Base-by-base conservation (phyloP, 176 grass and related monocot genomes). In the Oryza punctata region DNA sequence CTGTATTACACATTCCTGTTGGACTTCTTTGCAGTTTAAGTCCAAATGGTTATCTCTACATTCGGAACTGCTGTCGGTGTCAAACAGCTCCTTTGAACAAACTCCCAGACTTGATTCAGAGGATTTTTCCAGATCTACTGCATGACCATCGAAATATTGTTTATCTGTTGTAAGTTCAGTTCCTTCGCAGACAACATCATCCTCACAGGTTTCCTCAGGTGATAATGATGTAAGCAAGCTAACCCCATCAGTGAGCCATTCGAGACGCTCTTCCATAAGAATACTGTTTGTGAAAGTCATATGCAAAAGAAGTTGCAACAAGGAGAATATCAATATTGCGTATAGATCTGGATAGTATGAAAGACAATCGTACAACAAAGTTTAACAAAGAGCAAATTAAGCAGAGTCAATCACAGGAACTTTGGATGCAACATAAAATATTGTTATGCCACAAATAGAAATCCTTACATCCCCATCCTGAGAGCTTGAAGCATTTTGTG, bases 231-330 rank as follows among this genome's bases (percentile, higher is more conserved):
- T 92, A 87, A 99, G 75, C 85, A 96, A 89, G 70, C 86, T 88
- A 75, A 92, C 50, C 44, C 93, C 93, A 79, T 99, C 91, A 19
- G 91, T 96, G 23, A 99, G 91, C 91, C 89, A 90, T 69, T 94
- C 93, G 0, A 99, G 87, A 33, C 96, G 94, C 85, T 99, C 96
- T 92, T 99, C 96, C 80, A 92, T 92, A 69, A 99, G 78, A 82
- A 99, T 94, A 76, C 96, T 80, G 63, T n/a, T 83, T 66, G 84
- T 66, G 46, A 67, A 63, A 75, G 59, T 65, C 45, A 66, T 7
- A 43, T 80, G 35, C 77, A 50, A 81, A 81, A 43, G 68, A 85
- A 21, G 32, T 65, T 12, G 76, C 30, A 35, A 75, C n/a, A 63
- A 84, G 50, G 81, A 61, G 38, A 69, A 78, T 21, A 86, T 38